Base-by-base conservation (phyloP, 2,329 filamentous ascomycete genomes). In the Scedosporium minutisporum region DNA sequence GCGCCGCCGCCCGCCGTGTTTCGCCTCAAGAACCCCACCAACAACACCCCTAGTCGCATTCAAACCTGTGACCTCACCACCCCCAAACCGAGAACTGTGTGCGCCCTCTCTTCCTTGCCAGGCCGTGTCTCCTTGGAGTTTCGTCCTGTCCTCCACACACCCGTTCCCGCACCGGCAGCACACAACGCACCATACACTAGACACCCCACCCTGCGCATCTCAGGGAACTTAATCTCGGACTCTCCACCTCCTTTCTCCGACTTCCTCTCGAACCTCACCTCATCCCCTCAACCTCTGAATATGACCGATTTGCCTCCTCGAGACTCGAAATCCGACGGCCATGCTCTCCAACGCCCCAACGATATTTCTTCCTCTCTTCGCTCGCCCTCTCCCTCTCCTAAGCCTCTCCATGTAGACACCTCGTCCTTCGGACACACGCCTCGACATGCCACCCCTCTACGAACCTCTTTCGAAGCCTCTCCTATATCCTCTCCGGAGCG, bases 381-480 rank as follows among this genome's bases (percentile, higher is more conserved):
- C 23, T 27, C 51, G 18, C 5, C 23, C 9, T 27, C 51, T 6
- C 18, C 51, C 6, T 55, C 51, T 55, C 51, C 51, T 55, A 23
- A 55, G 51, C 51, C 23, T 18, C 18, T 55, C 18, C 51, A 55
- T 23, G 23, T 55, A 55, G 51, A 55, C 51, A 55, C 51, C 23
- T 55, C 51, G 51, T 55, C 51, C 51, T 14, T 55, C n/a, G 51
- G 51, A 55, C 51, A 55, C 9, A 23, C 51, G 51, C 51, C 51
- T 55, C 51, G 51, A 55, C 51, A 55, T 55, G 51, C 51, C 51
- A 55, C 51, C 51, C 51, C 51, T 55, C 51, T 55, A 5, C 51
- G 51, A 55, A 55, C 51, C 51, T 55, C 51, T 6, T 55, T 55
- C 21, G 51, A 55, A 55, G 51, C 51, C 51, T 55, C 51, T 55